Percentiles rank a stretch among this genome's conserved stretches.
phyloP scores from a whole-genome alignment of 805 yeast species.

The Schwanniomyces polymorphus region DNA sequence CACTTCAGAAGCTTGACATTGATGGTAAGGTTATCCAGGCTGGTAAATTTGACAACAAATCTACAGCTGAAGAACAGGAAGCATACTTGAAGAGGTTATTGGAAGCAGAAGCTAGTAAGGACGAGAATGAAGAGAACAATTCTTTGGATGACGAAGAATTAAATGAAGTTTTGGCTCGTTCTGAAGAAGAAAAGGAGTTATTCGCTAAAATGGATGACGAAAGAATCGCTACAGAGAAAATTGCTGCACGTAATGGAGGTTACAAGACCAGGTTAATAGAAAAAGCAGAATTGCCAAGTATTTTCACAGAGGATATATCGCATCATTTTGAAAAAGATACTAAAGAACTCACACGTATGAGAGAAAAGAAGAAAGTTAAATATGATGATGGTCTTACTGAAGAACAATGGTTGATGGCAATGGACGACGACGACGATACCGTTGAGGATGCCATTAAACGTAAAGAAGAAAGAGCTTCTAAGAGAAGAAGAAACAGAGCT shows the following conservation, averaged over 20 bases:
- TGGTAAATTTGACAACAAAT: slow-evolving; percentile 85
- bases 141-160: slow-evolving; percentile 68
- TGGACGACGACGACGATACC: slow-evolving; percentile 69
- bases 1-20: slow-evolving; percentile 78
- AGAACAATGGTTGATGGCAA: slow-evolving; percentile 86
- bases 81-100: slow-evolving; percentile 68
- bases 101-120: slow-evolving; percentile 65
- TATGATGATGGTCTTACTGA: slow-evolving; percentile 89
- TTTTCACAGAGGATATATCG: slow-evolving; percentile 68
- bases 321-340: slow-evolving; percentile 50
- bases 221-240: slow-evolving; percentile 40
- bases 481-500: slow-evolving; percentile 31
- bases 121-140: slow-evolving; percentile 53
- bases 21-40: slow-evolving; percentile 92
- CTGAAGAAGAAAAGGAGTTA: slow-evolving; percentile 56
- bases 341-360: slow-evolving; percentile 55
- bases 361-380: slow-evolving; percentile 79
- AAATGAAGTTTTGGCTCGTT: slow-evolving; percentile 70
- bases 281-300: slow-evolving; percentile 72
- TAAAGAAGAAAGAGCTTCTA: slow-evolving; percentile 45
- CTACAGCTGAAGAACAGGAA: slow-evolving; percentile 86
- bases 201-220: slow-evolving; percentile 64
- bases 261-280: slow-evolving; percentile 58
- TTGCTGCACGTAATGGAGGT: slow-evolving; percentile 24
- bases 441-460: slow-evolving; percentile 60